phyloP scores from a whole-genome alignment of 2,329 filamentous ascomycete species.

The Colletotrichum salicis region DNA sequence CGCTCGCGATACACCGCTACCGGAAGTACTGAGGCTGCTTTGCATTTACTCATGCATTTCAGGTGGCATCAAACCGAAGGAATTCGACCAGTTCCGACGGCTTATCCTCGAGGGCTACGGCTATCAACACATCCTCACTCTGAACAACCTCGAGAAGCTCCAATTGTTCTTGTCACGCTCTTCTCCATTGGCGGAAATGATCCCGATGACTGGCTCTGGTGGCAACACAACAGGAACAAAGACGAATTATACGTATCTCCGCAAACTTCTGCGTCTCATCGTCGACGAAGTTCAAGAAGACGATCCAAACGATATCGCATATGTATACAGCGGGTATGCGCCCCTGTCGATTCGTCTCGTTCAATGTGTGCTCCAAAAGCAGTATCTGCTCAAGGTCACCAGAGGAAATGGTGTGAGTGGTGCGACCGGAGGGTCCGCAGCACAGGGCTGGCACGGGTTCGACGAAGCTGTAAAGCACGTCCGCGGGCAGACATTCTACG shows the following conservation, averaged over 20 bases:
- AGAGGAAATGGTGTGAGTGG: constrained; percentile 67
- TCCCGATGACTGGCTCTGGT: constrained; percentile 74
- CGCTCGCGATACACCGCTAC: constrained; percentile 81
- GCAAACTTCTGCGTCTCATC: constrained; percentile 87
- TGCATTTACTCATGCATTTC: constrained; percentile 93
- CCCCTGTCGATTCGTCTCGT: constrained; percentile 91
- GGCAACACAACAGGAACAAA: constrained; percentile 74
- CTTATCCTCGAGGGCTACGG: constrained; percentile 93
- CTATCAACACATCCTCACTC: constrained; percentile 91
- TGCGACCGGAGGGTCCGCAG: constrained; percentile 54
- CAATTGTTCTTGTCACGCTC: constrained; percentile 83
- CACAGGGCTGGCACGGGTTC: constrained; percentile 91
- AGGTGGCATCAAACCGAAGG: constrained; percentile 87
- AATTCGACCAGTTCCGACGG: constrained; percentile 89
- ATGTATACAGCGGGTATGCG: constrained; percentile 97
- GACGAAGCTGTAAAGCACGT: constrained; percentile 92
- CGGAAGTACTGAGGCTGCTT: constrained; percentile 84
- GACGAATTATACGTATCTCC: constrained; percentile 90
- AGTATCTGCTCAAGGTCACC: constrained; percentile 78
- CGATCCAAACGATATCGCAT: constrained; percentile 93
- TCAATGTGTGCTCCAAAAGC: constrained; percentile 92
- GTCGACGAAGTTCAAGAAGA: constrained; percentile 97
- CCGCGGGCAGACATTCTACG: constrained; percentile 88
- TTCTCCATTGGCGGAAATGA: constrained; percentile 82
- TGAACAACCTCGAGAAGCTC: constrained; percentile 88